A percentile compares a stretch with the other conserved stretches of the same genome.
Conservation (phyloP, 2,329 filamentous ascomycete genomes). For the Colletotrichum ledebouriae region DNA sequence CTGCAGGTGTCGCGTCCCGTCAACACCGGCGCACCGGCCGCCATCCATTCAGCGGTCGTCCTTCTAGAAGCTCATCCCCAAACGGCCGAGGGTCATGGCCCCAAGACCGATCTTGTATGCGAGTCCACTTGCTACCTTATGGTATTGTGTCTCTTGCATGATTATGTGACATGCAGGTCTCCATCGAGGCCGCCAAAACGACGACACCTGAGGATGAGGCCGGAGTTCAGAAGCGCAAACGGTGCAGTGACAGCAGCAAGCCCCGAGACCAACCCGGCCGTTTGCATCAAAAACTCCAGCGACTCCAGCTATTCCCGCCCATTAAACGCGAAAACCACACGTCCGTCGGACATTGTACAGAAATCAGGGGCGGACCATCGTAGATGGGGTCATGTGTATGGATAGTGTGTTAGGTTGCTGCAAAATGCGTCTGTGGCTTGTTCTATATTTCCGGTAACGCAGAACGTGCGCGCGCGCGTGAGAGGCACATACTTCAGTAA, state of each 20-base stretch:
- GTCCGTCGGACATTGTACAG: conserved; percentile 25
- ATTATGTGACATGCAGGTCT: conserved; percentile 10
- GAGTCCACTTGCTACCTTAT: not conserved
- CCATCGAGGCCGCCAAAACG: conserved; percentile 10
- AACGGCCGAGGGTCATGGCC: conserved; percentile 7
- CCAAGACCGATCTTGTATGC: conserved; percentile 5
- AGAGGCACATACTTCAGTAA: too few relatives aligned
- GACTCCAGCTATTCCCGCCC: conserved; percentile 1
- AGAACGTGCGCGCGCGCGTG: too few relatives aligned
- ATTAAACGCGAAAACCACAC: conserved; percentile 40
- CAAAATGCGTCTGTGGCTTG: conserved; percentile 14
- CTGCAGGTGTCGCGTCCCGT: conserved; percentile 26
- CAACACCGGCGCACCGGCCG: conserved; percentile 31
- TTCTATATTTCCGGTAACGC: not conserved
- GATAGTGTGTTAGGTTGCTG: conserved; percentile 1
- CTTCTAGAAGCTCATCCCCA: conserved; percentile 37
- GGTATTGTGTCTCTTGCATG: conserved; percentile 7
- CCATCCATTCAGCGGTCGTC: conserved; percentile 32
- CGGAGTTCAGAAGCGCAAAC: not conserved
- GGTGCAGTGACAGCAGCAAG: not conserved
- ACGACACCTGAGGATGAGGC: not conserved
- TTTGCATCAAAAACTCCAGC: conserved; percentile 2
- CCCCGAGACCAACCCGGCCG: not conserved
- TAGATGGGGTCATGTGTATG: conserved; percentile 13
- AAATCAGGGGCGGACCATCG: not conserved